Percentiles rank a stretch among this genome's conserved stretches.
These are phyloP conservation scores for Metschnikowia vanudenii DNA, from an alignment of 805 yeast genomes.

Conservation along the genomic window DNA sequence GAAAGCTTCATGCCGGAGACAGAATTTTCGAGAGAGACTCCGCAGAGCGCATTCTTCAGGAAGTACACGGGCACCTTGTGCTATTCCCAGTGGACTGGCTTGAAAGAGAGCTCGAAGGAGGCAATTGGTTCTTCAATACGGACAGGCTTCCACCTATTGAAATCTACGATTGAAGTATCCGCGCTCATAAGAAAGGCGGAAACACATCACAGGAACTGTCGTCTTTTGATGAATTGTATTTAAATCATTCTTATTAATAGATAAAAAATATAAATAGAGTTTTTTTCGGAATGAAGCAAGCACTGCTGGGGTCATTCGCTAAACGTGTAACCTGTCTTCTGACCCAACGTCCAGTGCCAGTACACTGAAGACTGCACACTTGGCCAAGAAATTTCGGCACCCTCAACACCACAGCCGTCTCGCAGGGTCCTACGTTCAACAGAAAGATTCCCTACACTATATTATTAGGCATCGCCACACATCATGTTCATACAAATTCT, in stretches of 20 bases:
- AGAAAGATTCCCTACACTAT: neutral
- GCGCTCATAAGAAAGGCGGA: no score
- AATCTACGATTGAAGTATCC: constrained; percentile 48
- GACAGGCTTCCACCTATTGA: constrained; percentile 95
- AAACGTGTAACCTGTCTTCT: no score
- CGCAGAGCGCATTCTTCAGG: constrained; percentile 68
- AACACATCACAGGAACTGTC: no score
- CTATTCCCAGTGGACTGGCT: constrained; percentile 94
- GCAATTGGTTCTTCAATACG: constrained; percentile 93
- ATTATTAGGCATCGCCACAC: neutral
- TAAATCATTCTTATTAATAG: no score
- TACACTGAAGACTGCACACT: neutral
- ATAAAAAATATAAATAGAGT: no score
- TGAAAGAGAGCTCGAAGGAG: constrained; percentile 77
- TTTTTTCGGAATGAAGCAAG: no score
- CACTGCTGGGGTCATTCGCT: no score
- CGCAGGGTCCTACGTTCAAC: neutral
- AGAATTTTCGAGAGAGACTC: constrained; percentile 68
- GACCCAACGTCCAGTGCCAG: no score
- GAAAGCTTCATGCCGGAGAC: constrained; percentile 39
- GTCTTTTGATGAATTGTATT: no score
- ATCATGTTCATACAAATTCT: constrained; percentile 40
- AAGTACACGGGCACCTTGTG: constrained; percentile 84
- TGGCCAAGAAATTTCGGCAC: neutral
- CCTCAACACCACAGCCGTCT: neutral